Conservation (phyloP, 306 rosid species). For the Pachyrhizus erosus region DNA sequence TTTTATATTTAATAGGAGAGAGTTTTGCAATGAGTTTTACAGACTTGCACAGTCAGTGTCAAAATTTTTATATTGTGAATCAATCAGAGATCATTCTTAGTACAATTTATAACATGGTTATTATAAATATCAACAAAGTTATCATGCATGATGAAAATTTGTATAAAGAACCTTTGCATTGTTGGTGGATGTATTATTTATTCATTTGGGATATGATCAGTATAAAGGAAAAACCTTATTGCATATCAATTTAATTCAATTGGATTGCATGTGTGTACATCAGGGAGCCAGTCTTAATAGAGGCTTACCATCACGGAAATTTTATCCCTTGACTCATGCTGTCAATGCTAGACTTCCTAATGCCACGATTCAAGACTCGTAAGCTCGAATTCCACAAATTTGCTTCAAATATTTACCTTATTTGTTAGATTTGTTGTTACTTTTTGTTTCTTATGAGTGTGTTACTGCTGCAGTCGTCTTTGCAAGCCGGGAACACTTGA, state of each 20-base stretch:
- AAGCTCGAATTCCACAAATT: slow-evolving; percentile 35
- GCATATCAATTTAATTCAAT: neutral
- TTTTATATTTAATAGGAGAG: neutral
- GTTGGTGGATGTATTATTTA: neutral
- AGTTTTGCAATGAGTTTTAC: neutral
- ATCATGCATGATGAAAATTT: neutral
- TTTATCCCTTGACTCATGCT: slow-evolving; percentile 54
- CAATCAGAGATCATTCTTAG: neutral
- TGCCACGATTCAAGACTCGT: slow-evolving; percentile 48
- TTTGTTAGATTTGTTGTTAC: neutral
- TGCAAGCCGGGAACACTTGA: slow-evolving; percentile 50
- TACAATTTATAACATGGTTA: neutral
- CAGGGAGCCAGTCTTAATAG: slow-evolving; percentile 72
- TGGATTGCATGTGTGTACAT: neutral
- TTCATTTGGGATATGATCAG: neutral
- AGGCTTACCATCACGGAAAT: slow-evolving; percentile 47
- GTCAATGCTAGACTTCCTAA: slow-evolving; percentile 51
- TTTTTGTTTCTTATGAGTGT: neutral
- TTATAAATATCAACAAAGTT: neutral
- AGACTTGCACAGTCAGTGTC: neutral
- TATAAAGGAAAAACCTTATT: neutral
- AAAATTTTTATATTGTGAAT: neutral
- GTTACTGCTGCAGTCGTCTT: slow-evolving; percentile 32
- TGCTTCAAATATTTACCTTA: neutral
- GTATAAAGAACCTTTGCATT: neutral